These are phyloP conservation scores for Canariomyces notabilis DNA, from an alignment of 2,329 filamentous ascomycete species.

Conservation along the genomic window DNA sequence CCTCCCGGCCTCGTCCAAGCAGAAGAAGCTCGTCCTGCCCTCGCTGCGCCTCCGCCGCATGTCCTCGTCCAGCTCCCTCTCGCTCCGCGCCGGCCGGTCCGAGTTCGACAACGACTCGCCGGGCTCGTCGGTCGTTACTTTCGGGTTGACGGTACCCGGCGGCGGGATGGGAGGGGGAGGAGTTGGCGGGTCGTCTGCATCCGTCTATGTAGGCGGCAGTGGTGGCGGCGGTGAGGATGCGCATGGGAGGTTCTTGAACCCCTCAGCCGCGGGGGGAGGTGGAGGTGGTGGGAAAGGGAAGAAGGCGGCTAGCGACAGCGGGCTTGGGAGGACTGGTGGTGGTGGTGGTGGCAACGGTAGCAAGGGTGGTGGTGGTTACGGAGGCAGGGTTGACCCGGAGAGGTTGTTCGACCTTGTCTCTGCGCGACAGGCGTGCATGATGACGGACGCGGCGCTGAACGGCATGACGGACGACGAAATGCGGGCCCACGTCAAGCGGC, in stretches of 20 bases:
- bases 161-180: too few species aligned
- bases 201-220: too few species aligned
- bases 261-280: not conserved
- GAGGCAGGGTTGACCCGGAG: constrained; percentile 42
- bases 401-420: constrained; percentile 75
- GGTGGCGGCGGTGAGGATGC: too few species aligned
- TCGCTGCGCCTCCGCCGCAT: constrained; percentile 61
- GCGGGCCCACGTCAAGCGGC: constrained; percentile 60
- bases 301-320: not conserved
- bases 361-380: constrained; percentile 9
- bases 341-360: not conserved
- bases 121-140: too few species aligned
- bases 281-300: not conserved
- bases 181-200: too few species aligned
- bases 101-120: constrained; percentile 53
- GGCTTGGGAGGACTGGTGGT: not conserved
- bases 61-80: constrained; percentile 47
- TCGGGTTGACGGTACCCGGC: too few species aligned
- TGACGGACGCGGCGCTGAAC: constrained; percentile 75
- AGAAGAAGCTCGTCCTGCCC: constrained; percentile 93
- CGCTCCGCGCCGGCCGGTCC: too few species aligned
- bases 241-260: not conserved
- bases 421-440: constrained; percentile 72
- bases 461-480: constrained; percentile 78
- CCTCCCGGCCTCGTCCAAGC: constrained; percentile 80